These are phyloP conservation scores for Botrytis hyacinthi DNA, from an alignment of 2,329 filamentous ascomycete genomes.

Conservation along the genomic window DNA sequence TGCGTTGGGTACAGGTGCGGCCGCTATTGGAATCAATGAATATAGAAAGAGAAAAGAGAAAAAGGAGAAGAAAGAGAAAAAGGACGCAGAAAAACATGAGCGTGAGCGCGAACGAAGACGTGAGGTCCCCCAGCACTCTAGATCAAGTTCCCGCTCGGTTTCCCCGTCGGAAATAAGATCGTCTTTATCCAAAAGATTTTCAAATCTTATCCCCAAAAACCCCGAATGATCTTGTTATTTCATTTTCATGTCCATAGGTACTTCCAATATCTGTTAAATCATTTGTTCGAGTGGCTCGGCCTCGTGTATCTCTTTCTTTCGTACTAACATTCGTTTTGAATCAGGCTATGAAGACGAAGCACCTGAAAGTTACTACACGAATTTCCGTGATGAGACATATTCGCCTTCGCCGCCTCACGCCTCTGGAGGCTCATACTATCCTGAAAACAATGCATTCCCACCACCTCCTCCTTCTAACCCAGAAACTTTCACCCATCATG, in stretches of 20 bases:
- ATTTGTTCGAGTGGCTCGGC: conserved; percentile 21
- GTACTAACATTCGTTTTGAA: conserved; percentile 24
- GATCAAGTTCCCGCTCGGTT: conserved; percentile 35
- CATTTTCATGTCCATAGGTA: conserved; percentile 12
- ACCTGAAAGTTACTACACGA: conserved; percentile 37
- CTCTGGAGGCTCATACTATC: conserved; percentile 38
- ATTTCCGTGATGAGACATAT: conserved; percentile 35
- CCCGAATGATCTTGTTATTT: conserved; percentile 8
- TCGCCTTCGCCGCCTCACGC: conserved; percentile 39
- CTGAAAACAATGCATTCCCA: conserved; percentile 31
- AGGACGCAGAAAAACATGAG: conserved; percentile 27
- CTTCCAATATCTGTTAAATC: conserved; percentile 20
- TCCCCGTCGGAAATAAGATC: conserved; percentile 37
- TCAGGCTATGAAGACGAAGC: conserved; percentile 39
- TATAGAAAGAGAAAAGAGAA: conserved; percentile 50
- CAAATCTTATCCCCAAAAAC: conserved; percentile 36
- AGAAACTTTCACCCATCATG: conserved; percentile 27
- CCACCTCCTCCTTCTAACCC: conserved; percentile 26
- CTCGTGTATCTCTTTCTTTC: conserved; percentile 29
- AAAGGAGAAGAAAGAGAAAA: conserved; percentile 40
- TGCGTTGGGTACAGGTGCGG: conserved; percentile 55
- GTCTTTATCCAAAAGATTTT: conserved; percentile 34
- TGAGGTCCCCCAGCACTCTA: conserved; percentile 39
- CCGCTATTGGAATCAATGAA: conserved; percentile 62
- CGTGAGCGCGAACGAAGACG: conserved; percentile 39